Evolutionary conservation across 352 stramenopile genomes (phyloP), one percentile per base, ranked within the genome.

Genomic region (Blastocystis hominis): DNA sequence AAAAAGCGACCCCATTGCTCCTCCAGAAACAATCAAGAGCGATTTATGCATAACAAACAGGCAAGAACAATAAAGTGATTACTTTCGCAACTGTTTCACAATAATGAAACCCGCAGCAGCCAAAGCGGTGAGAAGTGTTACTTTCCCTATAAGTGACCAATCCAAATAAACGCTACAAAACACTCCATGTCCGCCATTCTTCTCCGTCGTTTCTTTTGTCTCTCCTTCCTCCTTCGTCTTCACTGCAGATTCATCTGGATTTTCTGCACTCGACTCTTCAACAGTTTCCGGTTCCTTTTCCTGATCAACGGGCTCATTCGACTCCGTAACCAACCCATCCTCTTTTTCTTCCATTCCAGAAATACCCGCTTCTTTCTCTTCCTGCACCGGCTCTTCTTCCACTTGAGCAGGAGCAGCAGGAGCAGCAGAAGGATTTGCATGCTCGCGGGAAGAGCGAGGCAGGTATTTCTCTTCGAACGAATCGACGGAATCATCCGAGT

Each of bases 381-480:
- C 10, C 30, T n/a, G 3, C 3, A 64, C 38, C 38, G 56, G 38
- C 30, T n/a, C 6, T 34, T 64, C 56, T 13, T 64, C 56, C 10
- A 38, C 56, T 13, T 64, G n/a, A 64, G 30, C 10, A 64, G 38
- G 38, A 34, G 24, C 24, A 30, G 24, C 24, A 30, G 24, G 24
- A 30, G 24, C 24, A 30, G 24, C 24, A 30, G 24, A 30, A 30
- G 24, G 24, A 30, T 30, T 30, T 30, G 24, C 24, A 30, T 30
- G 24, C 24, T 30, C 24, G 24, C 20, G 1, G 34, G 53, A 56
- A 7, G 72, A 38, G n/a, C 30, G 38, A 38, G 47, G 46, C 53
- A 84, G 53, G n/a, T 84, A 84, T 30, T 84, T 84, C 72, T 84
- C 72, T 30, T 84, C 72, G 42, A 84, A 84, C 24, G 72, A 84